phyloP scores from a whole-genome alignment of 345 rosid genomes.

The Aurinia saxatilis region DNA sequence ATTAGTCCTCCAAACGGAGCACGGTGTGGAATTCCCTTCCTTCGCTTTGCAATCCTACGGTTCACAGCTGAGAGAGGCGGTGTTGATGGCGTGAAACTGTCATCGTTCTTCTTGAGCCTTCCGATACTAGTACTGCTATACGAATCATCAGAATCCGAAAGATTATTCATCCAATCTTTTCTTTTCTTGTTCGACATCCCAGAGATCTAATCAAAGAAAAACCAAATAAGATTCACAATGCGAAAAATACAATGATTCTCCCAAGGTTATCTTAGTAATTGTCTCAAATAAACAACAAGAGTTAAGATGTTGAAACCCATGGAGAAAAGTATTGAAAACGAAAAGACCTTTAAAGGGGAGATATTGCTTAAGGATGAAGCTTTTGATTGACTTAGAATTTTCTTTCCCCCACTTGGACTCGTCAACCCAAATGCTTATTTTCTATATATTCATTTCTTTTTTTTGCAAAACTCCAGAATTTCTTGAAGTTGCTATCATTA shows the following conservation, averaged over 20 bases:
- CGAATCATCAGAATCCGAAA: slow-evolving; percentile 71
- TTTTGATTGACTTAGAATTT: slow-evolving; percentile 21
- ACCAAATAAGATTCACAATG: not conserved
- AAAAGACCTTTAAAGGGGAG: slow-evolving; percentile 11
- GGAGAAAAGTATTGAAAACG: slow-evolving; percentile 1
- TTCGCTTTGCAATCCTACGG: slow-evolving; percentile 54
- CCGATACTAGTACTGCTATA: slow-evolving; percentile 58
- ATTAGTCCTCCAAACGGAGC: slow-evolving; percentile 84
- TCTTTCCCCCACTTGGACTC: slow-evolving; percentile 9
- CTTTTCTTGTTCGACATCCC: slow-evolving; percentile 60
- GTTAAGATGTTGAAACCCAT: not conserved
- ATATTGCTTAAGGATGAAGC: slow-evolving; percentile 17
- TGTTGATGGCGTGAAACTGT: slow-evolving; percentile 72
- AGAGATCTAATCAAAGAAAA: slow-evolving; percentile 36
- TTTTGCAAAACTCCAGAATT: not conserved
- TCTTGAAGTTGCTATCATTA: slow-evolving; percentile 23
- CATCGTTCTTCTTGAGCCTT: slow-evolving; percentile 33
- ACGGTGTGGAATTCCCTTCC: slow-evolving; percentile 93
- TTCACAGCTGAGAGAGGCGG: slow-evolving; percentile 62
- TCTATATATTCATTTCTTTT: too few species aligned
- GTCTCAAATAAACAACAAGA: not conserved
- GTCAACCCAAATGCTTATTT: slow-evolving; percentile 22
- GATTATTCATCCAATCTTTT: slow-evolving; percentile 32
- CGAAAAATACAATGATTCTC: not conserved
- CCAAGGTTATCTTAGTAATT: not conserved